Base-by-base conservation (phyloP, 768 basidiomycete species). In the Kondoa subrosea region DNA sequence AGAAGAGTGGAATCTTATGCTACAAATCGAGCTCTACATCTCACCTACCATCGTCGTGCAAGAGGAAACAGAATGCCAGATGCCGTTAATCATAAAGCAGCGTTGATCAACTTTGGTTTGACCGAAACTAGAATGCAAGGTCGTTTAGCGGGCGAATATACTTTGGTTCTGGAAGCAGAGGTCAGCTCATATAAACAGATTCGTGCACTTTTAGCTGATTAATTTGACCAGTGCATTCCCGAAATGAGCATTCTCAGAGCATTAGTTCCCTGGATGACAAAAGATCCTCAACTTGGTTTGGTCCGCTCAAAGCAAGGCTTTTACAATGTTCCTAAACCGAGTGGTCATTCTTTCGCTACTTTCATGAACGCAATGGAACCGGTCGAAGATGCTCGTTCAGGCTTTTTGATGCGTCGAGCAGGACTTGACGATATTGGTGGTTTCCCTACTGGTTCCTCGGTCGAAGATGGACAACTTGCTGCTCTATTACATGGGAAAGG, bases 71-170 rank as follows among this genome's bases (percentile, higher is more conserved):
- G 27, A 16, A 31, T 57, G 2, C 27, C 29, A 17, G 70, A 67
- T n/a, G 27, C 4, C 25, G 57, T 8, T 3, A 34, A 57, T 25
- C 66, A 57, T 57, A 72, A 72, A 67, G 69, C 73, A 25, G 65
- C 71, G 21, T 60, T 67, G 57, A 72, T 74, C 72, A 74, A 74
- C 66, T 72, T 73, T 62, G 73, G 73, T n/a, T 66, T 73, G 66
- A 57, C 61, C 30, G 73, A 74, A 63, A 72, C 73, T 14, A 56
- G 67, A 16, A 64, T 65, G 69, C 61, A 74, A 70, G 67, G 73
- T 65, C 1, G 69, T 2, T 27, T 69, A 15, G 69, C 73, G 0
- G 72, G 71, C 0, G 72, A 74, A 57, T 74, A 68, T 66, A 68
- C 71, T 27, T 72, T 70, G 2, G 71, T 74, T 14, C 71, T 74